These are phyloP conservation scores for Ustilago vetiveriae DNA, from an alignment of 1,284 basidiomycete species.

Conservation along the genomic window DNA sequence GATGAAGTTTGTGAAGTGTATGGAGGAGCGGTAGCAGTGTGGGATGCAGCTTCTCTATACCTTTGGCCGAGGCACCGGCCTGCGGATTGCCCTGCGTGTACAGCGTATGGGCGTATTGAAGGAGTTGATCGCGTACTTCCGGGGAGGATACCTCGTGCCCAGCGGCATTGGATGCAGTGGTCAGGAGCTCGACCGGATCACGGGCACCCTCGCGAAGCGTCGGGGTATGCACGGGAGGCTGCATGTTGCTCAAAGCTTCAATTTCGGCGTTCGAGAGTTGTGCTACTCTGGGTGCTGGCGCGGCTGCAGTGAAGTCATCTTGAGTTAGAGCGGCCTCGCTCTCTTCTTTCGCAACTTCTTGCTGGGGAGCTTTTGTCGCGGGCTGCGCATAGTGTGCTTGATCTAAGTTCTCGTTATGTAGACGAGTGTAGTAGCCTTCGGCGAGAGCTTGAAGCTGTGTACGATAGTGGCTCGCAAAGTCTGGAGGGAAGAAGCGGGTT, in stretches of 20 bases:
- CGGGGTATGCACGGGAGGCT: constrained; percentile 40
- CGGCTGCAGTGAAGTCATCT: no score
- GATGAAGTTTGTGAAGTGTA: constrained; percentile 59
- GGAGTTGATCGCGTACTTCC: constrained; percentile 59
- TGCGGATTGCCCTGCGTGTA: constrained; percentile 49
- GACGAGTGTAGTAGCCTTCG: constrained; percentile 56
- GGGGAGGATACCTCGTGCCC: constrained; percentile 49
- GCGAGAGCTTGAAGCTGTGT: constrained; percentile 59
- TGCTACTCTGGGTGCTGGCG: neutral
- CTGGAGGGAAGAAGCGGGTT: constrained; percentile 56
- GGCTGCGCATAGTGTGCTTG: constrained; percentile 37
- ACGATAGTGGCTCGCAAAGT: constrained; percentile 63
- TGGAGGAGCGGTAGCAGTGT: constrained; percentile 61
- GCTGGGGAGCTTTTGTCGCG: constrained; percentile 2
- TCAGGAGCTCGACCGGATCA: constrained; percentile 58
- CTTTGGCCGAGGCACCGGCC: constrained; percentile 15
- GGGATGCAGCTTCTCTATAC: constrained; percentile 53
- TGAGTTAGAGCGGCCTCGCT: neutral
- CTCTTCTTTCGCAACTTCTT: no score
- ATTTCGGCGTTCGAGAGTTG: neutral
- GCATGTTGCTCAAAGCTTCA: constrained; percentile 8
- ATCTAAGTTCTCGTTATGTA: constrained; percentile 51
- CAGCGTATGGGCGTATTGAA: constrained; percentile 62
- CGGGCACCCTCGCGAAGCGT: constrained; percentile 32
- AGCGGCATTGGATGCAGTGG: constrained; percentile 49